phyloP scores from a whole-genome alignment of 2,329 filamentous ascomycete species.

The Tympanopsis confertula region DNA sequence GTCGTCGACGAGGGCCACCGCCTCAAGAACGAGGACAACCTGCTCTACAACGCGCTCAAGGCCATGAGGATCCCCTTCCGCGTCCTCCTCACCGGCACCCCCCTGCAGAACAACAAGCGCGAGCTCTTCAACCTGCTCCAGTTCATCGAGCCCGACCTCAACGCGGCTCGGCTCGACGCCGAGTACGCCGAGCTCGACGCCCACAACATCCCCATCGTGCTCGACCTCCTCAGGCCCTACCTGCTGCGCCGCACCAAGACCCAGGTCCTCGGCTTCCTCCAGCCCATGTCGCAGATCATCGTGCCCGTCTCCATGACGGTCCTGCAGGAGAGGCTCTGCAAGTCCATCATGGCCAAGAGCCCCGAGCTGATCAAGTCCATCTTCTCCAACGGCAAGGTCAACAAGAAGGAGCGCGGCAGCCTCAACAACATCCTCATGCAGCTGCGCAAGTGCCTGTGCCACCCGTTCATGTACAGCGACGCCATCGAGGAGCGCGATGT shows the following conservation, averaged over 20 bases:
- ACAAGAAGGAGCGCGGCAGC: constrained; percentile 61
- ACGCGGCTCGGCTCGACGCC: constrained; percentile 64
- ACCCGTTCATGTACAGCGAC: constrained; percentile 87
- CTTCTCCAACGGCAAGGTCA: constrained; percentile 59
- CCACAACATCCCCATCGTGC: constrained; percentile 70
- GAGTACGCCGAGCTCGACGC: constrained; percentile 69
- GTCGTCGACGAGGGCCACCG: constrained; percentile 93
- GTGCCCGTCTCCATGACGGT: constrained; percentile 90
- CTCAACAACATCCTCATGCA: constrained; percentile 94
- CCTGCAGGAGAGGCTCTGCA: constrained; percentile 87
- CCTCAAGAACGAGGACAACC: constrained; percentile 81
- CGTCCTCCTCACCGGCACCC: constrained; percentile 79
- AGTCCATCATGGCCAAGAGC: constrained; percentile 84
- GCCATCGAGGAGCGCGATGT: constrained; percentile 75
- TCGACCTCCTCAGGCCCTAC: constrained; percentile 68
- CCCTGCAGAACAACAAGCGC: constrained; percentile 86
- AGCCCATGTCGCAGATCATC: constrained; percentile 88
- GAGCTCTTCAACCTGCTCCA: constrained; percentile 93
- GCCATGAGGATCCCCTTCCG: constrained; percentile 72
- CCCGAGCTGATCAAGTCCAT: constrained; percentile 80
- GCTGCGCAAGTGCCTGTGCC: constrained; percentile 83
- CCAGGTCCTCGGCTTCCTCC: constrained; percentile 80
- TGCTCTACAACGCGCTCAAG: constrained; percentile 65
- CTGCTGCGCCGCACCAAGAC: constrained; percentile 72
- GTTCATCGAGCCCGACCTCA: constrained; percentile 64